These are phyloP conservation scores for Linnemannia hyalina DNA, from an alignment of 192 early-diverging fungal genomes.

Conservation along the genomic window DNA sequence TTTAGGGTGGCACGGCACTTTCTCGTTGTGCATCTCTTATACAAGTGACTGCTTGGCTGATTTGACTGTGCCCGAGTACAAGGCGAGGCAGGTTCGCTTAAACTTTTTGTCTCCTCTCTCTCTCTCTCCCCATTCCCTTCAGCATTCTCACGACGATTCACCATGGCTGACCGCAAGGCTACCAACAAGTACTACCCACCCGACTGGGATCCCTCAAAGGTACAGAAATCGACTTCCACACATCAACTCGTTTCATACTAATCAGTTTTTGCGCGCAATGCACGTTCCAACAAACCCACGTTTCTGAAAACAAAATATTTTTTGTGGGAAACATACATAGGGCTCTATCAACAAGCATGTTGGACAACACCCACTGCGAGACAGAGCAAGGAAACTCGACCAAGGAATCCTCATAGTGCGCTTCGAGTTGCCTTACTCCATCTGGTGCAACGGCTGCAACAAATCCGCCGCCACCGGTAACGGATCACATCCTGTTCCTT, in stretches of 20 bases:
- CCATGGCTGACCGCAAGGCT: conserved; percentile 62
- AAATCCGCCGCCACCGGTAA: conserved; percentile 88
- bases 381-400: conserved; percentile 89
- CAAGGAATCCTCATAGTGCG: conserved; percentile 91
- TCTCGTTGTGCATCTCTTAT: background rate
- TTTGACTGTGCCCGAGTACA: background rate
- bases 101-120: background rate
- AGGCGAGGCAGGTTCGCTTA: background rate
- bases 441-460: conserved; percentile 91
- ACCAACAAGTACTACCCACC: conserved; percentile 89
- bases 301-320: background rate
- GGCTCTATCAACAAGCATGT: conserved; percentile 90
- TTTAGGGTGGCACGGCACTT: background rate
- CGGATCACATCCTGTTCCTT: background rate
- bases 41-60: background rate
- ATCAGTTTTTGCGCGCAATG: no score
- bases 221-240: conserved; percentile 11
- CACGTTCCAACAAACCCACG: background rate
- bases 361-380: conserved; percentile 90
- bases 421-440: conserved; percentile 92
- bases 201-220: conserved; percentile 94
- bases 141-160: background rate
- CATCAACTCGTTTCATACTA: background rate
- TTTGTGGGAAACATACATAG: conserved; percentile 28
- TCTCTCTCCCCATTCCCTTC: background rate